Evolutionary conservation across 371 early-diverging fungal genomes (phyloP).

Genomic region (Mucor saturninus): DNA sequence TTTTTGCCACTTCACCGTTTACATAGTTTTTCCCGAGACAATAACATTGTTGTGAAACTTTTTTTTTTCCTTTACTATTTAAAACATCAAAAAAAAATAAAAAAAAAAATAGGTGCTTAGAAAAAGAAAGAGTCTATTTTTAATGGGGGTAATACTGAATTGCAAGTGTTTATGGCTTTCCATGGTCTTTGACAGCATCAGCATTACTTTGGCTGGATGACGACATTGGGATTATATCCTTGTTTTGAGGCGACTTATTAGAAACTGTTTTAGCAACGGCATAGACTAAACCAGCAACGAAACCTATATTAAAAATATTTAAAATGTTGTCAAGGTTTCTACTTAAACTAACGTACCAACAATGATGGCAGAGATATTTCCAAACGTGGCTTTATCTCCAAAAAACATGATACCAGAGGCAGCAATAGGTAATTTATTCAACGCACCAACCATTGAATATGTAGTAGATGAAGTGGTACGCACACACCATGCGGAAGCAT

Average conservation of each 20-base stretch:
- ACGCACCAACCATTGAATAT: conserved; percentile 97
- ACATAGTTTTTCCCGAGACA: background rate
- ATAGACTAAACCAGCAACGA: conserved; percentile 87
- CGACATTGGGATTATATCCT: conserved; percentile 41
- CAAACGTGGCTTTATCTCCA: conserved; percentile 83
- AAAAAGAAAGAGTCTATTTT: background rate
- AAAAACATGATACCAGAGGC: conserved; percentile 96
- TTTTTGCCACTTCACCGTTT: too few species aligned
- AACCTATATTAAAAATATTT: conserved; percentile 43
- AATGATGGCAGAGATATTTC: conserved; percentile 80
- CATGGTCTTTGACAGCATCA: conserved; percentile 40
- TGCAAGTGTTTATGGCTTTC: conserved; percentile 21
- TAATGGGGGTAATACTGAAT: background rate
- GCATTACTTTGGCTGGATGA: conserved; percentile 40
- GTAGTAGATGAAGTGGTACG: conserved; percentile 96
- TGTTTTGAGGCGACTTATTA: conserved; percentile 44
- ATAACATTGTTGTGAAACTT: background rate
- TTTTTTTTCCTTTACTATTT: too few species aligned
- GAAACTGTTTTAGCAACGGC: conserved; percentile 66
- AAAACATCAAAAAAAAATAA: too few species aligned
- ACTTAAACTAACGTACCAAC: conserved; percentile 48
- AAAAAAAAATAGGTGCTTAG: background rate
- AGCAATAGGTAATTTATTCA: conserved; percentile 98
- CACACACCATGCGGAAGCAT: conserved; percentile 94
- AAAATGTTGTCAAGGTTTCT: background rate